Evolutionary conservation across 2,329 filamentous ascomycete genomes (phyloP).

Genomic region (Pseudocercospora crystallina): DNA sequence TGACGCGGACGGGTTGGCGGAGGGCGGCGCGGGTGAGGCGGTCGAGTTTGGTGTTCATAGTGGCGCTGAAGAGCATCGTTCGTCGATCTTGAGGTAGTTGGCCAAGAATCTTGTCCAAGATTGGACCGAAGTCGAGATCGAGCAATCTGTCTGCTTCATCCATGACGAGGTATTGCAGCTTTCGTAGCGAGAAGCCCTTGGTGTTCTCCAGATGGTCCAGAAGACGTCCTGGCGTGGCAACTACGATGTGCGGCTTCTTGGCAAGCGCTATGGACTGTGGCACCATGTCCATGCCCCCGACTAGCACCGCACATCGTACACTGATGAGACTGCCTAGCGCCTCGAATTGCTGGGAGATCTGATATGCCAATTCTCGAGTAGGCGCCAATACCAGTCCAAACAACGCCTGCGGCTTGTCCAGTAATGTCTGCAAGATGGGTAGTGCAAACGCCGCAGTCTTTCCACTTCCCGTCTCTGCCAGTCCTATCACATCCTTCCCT

Average conservation of each 20-base stretch:
- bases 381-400: constrained; percentile 91
- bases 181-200: constrained; percentile 84
- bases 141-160: constrained; percentile 91
- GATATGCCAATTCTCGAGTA: constrained; percentile 87
- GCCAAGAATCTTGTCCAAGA: constrained; percentile 89
- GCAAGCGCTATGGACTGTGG: constrained; percentile 84
- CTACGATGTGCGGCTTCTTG: constrained; percentile 93
- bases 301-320: constrained; percentile 75
- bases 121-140: constrained; percentile 90
- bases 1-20: constrained; percentile 78
- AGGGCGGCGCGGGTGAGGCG: constrained; percentile 86
- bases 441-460: constrained; percentile 95
- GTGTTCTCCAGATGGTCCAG: constrained; percentile 95
- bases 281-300: constrained; percentile 96
- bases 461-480: constrained; percentile 92
- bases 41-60: constrained; percentile 91
- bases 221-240: constrained; percentile 85
- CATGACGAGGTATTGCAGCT: constrained; percentile 86
- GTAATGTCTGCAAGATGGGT: constrained; percentile 85
- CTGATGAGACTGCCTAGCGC: constrained; percentile 82
- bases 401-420: constrained; percentile 80
- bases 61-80: constrained; percentile 91
- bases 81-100: constrained; percentile 74
- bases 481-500: constrained; percentile 83
- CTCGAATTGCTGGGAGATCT: constrained; percentile 86